These are phyloP conservation scores for Candida tibetensis DNA, from an alignment of 805 yeast genomes.

Conservation along the genomic window DNA sequence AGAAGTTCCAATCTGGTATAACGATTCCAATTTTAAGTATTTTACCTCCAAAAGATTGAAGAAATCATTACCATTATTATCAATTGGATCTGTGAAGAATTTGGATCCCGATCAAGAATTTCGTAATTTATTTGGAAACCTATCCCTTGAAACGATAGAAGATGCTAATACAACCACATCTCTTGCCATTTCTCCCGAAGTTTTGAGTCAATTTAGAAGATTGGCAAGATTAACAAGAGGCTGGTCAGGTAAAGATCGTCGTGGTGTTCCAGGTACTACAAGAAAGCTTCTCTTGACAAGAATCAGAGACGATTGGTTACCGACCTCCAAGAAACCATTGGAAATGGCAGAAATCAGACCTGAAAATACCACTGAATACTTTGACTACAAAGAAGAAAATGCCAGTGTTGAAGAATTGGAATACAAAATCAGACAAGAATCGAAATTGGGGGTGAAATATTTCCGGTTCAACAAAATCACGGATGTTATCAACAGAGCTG, in stretches of 20 bases:
- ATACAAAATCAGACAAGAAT: slow-evolving; percentile 31
- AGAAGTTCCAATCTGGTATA: slow-evolving; percentile 32
- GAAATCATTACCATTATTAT: slow-evolving; percentile 38
- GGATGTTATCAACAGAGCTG: slow-evolving; percentile 30
- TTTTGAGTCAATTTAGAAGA: slow-evolving; percentile 59
- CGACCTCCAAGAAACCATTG: slow-evolving; percentile 60
- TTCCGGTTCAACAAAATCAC: slow-evolving; percentile 51
- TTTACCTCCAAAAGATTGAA: slow-evolving; percentile 48
- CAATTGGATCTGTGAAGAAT: slow-evolving; percentile 45
- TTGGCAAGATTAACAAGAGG: slow-evolving; percentile 61
- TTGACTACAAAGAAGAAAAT: slow-evolving; percentile 34
- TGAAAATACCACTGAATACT: slow-evolving; percentile 35
- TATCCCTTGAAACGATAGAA: slow-evolving; percentile 63
- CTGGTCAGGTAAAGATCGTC: slow-evolving; percentile 81
- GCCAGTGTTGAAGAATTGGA: slow-evolving; percentile 26
- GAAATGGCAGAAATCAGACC: slow-evolving; percentile 52
- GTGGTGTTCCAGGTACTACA: slow-evolving; percentile 70
- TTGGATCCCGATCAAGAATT: slow-evolving; percentile 79
- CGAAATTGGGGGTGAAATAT: slow-evolving; percentile 46
- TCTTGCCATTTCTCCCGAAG: slow-evolving; percentile 65
- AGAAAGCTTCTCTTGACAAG: slow-evolving; percentile 67
- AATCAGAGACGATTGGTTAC: slow-evolving; percentile 78
- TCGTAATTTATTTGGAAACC: slow-evolving; percentile 64
- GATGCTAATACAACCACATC: slow-evolving; percentile 79
- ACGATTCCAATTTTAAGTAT: slow-evolving; percentile 43